Evolutionary conservation across 1,284 basidiomycete genomes (phyloP).

Genomic region (Grifola frondosa): DNA sequence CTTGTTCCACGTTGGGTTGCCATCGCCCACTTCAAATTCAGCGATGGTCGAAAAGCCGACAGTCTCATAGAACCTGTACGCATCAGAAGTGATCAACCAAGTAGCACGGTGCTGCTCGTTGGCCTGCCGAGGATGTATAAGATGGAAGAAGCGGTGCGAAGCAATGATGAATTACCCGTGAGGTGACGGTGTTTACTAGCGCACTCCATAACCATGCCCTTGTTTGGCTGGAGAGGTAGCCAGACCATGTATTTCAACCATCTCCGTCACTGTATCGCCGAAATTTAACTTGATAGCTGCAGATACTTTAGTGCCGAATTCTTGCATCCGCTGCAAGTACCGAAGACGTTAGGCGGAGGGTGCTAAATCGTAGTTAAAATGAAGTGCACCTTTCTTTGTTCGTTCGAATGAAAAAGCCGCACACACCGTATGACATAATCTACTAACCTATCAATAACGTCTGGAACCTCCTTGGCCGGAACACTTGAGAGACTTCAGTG

Average conservation of each 20-base stretch:
- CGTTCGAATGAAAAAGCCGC: too few relatives aligned
- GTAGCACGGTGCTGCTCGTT: slow-evolving; percentile 1
- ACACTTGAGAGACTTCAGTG: too few relatives aligned
- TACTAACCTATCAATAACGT: too few relatives aligned
- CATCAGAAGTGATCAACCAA: slow-evolving; percentile 6
- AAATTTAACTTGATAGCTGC: not conserved
- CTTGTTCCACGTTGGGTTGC: slow-evolving; percentile 11
- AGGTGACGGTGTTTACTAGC: too few relatives aligned
- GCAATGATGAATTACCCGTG: too few relatives aligned
- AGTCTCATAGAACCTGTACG: slow-evolving; percentile 11
- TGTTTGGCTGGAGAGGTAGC: slow-evolving; percentile 3
- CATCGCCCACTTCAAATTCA: slow-evolving; percentile 3
- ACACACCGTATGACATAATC: too few relatives aligned
- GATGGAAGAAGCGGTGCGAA: too few relatives aligned
- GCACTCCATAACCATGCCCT: slow-evolving; percentile 8
- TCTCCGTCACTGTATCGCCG: not conserved
- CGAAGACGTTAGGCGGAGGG: too few relatives aligned
- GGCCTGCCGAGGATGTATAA: too few relatives aligned
- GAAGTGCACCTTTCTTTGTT: too few relatives aligned
- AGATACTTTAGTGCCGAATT: not conserved
- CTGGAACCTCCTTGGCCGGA: too few relatives aligned
- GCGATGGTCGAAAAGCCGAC: slow-evolving; percentile 10
- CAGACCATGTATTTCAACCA: slow-evolving; percentile 5
- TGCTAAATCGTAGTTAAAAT: too few relatives aligned
- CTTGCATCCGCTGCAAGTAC: slow-evolving; percentile 1